These are phyloP conservation scores for Exsudoporus frostii DNA, from an alignment of 768 basidiomycete genomes.

Conservation along the genomic window DNA sequence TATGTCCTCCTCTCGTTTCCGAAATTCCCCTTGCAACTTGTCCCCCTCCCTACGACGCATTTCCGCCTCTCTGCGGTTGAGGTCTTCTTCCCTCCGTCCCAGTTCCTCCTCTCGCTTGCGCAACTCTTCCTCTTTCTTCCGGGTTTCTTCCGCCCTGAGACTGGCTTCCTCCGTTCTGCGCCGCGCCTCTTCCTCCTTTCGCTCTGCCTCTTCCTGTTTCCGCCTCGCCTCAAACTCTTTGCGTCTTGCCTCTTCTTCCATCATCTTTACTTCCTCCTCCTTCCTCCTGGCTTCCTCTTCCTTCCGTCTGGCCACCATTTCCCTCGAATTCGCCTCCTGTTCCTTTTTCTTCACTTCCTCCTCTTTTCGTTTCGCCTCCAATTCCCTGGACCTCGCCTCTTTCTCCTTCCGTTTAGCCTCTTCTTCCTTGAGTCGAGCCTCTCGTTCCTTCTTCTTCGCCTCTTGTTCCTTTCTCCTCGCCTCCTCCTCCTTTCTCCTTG, in stretches of 20 bases:
- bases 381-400: slow-evolving; percentile 18
- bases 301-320: slow-evolving; percentile 26
- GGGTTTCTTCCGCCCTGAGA: slow-evolving; percentile 22
- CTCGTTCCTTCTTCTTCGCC: slow-evolving; percentile 18
- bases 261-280: slow-evolving; percentile 27
- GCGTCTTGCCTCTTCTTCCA: slow-evolving; percentile 25
- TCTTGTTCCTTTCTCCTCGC: slow-evolving; percentile 29
- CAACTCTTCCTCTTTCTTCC: slow-evolving; percentile 26
- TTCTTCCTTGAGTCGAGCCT: slow-evolving; percentile 19
- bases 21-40: slow-evolving; percentile 27
- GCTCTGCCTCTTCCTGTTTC: slow-evolving; percentile 27
- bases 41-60: slow-evolving; percentile 29
- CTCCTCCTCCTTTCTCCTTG: slow-evolving; percentile 24
- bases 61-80: slow-evolving; percentile 30
- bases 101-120: slow-evolving; percentile 28
- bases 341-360: slow-evolving; percentile 23
- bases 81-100: slow-evolving; percentile 32
- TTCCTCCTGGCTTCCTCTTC: slow-evolving; percentile 30
- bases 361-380: slow-evolving; percentile 22
- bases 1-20: slow-evolving; percentile 32
- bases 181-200: slow-evolving; percentile 32
- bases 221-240: slow-evolving; percentile 30
- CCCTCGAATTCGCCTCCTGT: slow-evolving; percentile 26
- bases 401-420: slow-evolving; percentile 31
- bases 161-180: slow-evolving; percentile 27